Evolutionary conservation across 768 basidiomycete genomes (phyloP), one percentile per base, ranked within the genome.

Genomic region (Lenzites betulinus): DNA sequence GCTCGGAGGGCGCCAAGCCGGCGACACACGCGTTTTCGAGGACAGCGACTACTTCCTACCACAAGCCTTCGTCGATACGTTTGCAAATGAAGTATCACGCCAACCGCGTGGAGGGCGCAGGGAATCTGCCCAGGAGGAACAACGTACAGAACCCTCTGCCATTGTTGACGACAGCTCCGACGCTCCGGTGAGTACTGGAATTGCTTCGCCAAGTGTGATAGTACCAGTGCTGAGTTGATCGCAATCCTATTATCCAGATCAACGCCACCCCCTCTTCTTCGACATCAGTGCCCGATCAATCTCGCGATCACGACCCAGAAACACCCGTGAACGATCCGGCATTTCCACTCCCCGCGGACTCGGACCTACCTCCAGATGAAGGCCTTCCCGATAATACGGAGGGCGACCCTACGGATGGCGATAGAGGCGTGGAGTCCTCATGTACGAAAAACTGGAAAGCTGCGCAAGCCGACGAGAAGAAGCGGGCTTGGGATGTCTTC

Each of bases 401-500:
- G 7, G 65, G 66, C 28, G 66, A 64, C 1, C 25, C 54, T 15
- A 51, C 64, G 30, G 60, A 66, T 30, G 59, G 25, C 7, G 48
- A 22, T 25, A 22, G 61, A 35, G 41, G 43, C n/a, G n/a, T n/a
- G n/a, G n/a, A n/a, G n/a, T n/a, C n/a, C n/a, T 20, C 54, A 57
- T 74, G 73, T 58, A 68, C 69, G 5, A 55, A 71, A 22, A 72
- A 73, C 41, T 76, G 73, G 75, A 75, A 72, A 60, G 71, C 69
- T 2, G 62, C 65, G 1, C 61, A 64, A 0, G 70, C 76, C 28
- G 62, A 64, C 1, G 59, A 64, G 35, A 77, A 74, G 60, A 67
- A 61, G 22, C 76, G 51, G 59, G 73, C 0, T 74, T 78, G 66
- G 71, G 74, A 0, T 76, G 78, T 0, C 64, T 77, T 11, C 80